phyloP scores from a whole-genome alignment of 192 early-diverging fungal species.

The Backusella morwellensis region DNA sequence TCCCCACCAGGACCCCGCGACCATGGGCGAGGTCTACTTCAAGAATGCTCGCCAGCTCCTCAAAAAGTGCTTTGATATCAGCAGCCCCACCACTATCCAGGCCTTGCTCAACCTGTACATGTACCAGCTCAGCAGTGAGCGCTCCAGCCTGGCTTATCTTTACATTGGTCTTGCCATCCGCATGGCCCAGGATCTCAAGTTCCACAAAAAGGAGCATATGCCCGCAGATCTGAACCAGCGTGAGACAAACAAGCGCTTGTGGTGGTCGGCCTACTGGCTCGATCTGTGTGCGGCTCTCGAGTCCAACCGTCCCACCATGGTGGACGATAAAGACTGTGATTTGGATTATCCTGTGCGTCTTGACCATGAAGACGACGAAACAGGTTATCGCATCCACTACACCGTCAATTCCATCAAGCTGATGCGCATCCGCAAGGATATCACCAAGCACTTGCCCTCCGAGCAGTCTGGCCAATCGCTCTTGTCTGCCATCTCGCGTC shows the following conservation, averaged over 20 bases:
- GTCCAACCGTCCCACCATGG: constrained; percentile 42
- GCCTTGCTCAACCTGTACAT: constrained; percentile 42
- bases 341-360: constrained; percentile 36
- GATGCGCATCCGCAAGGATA: constrained; percentile 43
- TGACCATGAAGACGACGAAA: constrained; percentile 38
- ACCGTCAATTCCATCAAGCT: constrained; percentile 42
- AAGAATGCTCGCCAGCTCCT: constrained; percentile 40
- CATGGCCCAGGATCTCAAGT: constrained; percentile 44
- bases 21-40: constrained; percentile 39
- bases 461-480: constrained; percentile 44
- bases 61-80: constrained; percentile 44
- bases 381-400: constrained; percentile 34
- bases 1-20: constrained; percentile 22
- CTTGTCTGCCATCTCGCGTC: constrained; percentile 39
- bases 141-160: constrained; percentile 37
- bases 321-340: constrained; percentile 44
- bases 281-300: constrained; percentile 43
- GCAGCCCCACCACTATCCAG: constrained; percentile 38
- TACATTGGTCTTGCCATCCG: constrained; percentile 43
- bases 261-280: constrained; percentile 46
- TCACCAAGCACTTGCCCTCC: constrained; percentile 42
- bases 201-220: constrained; percentile 39
- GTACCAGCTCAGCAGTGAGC: constrained; percentile 40
- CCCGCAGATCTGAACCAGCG: constrained; percentile 31
- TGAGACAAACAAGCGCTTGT: constrained; percentile 39